Base-by-base conservation (phyloP, 2,329 filamentous ascomycete species). In the Arthrobotrys sphaeroides region DNA sequence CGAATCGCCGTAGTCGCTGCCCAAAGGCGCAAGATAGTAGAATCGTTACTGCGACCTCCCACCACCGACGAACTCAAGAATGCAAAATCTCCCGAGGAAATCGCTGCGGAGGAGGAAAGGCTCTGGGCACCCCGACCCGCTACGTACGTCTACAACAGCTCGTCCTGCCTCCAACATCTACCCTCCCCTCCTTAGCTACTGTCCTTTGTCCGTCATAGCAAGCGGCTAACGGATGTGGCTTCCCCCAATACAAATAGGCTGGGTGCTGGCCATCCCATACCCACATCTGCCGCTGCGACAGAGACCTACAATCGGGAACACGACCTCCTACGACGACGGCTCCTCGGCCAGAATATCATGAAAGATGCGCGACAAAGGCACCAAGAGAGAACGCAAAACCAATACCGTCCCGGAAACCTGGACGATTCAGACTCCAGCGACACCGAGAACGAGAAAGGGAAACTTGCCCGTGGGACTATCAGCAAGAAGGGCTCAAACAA, bases 11-110 rank as follows among this genome's bases (percentile, higher is more conserved):
- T 89, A 51, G 84, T 84, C 2, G 81, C 87, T 7, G 86, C 87
- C 5, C 85, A 85, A 64, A 85, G 84, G 59, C 86, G 87, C 77
- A 84, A 84, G 33, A 82, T 88, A 16, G 82, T 89, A 73, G 83
- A 85, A 59, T 88, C 87, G 77, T 87, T 86, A 85, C 84, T 89
- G 28, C 86, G 86, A 10, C 81, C 85, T n/a, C 83, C 82, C 68
- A 80, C 83, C 4, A 38, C 57, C 45, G 72, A 69, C 24, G 72
- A 75, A 65, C 49, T 75, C 20, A 36, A 80, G 61, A 80, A 82
- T 73, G 78, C 80, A 62, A 84, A 84, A 77, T 81, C 84, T 18
- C 81, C 84, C 36, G 82, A 84, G 67, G 83, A 86, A 74, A 51
- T 79, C 84, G 16, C 83, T 85, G 67, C 81, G 43, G 85, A 88